Conservation (phyloP, 2,329 filamentous ascomycete species). For the Clarireedia paspali region DNA sequence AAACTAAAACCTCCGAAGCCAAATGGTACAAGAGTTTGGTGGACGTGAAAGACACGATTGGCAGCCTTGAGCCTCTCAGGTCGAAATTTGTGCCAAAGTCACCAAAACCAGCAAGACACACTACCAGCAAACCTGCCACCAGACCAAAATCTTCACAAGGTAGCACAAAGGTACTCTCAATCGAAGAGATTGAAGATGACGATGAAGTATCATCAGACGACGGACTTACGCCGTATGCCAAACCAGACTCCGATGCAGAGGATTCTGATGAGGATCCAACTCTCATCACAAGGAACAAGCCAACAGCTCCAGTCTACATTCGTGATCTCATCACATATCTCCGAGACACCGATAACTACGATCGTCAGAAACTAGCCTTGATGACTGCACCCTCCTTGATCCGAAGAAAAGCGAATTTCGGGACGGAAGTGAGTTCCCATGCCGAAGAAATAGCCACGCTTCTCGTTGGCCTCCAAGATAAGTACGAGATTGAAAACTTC, state of each 20-base stretch:
- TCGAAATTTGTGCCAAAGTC: slow-evolving; percentile 14
- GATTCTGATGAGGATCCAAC: slow-evolving; percentile 94
- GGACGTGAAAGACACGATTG: slow-evolving; percentile 53
- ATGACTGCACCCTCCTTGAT: slow-evolving; percentile 72
- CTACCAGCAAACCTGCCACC: slow-evolving; percentile 22
- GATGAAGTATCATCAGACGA: slow-evolving; percentile 39
- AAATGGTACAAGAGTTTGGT: slow-evolving; percentile 66
- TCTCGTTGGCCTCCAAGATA: slow-evolving; percentile 75
- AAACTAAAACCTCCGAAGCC: slow-evolving; percentile 65
- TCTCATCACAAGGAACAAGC: slow-evolving; percentile 73
- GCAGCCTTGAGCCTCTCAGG: slow-evolving; percentile 45
- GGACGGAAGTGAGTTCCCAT: slow-evolving; percentile 80
- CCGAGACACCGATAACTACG: slow-evolving; percentile 73
- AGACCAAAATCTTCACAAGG: slow-evolving; percentile 26
- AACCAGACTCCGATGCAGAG: slow-evolving; percentile 80
- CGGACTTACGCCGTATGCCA: slow-evolving; percentile 65
- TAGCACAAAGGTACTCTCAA: slow-evolving; percentile 38
- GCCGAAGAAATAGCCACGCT: slow-evolving; percentile 70
- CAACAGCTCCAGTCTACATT: slow-evolving; percentile 81
- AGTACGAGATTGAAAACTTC: slow-evolving; percentile 74
- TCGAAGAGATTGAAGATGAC: slow-evolving; percentile 58
- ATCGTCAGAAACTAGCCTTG: slow-evolving; percentile 74
- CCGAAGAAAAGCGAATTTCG: slow-evolving; percentile 79
- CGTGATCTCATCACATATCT: slow-evolving; percentile 75
- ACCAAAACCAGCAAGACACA: slow-evolving; percentile 11